Base-by-base conservation (phyloP, 2,329 filamentous ascomycete genomes). In the Emergomyces orientalis region DNA sequence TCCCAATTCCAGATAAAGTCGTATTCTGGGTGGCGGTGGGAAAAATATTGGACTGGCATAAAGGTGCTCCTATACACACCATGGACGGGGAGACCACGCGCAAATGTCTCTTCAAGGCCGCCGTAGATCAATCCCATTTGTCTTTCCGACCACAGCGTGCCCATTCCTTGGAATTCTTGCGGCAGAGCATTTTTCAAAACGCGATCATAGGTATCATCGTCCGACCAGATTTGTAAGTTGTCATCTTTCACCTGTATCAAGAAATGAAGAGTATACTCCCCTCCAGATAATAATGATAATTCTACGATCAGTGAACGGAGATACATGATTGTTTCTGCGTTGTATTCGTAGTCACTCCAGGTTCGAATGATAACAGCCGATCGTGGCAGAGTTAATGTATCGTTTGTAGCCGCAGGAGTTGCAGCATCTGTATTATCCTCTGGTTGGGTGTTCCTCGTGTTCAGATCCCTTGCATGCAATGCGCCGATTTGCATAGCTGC, bases 1-100 rank as follows among this genome's bases (percentile, higher is more conserved):
- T 96, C 91, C 90, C 91, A 95, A 68, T 96, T 90, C 91, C 91
- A 96, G 75, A 91, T 91, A 76, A 86, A 90, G 57, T 95, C 90
- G 71, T 92, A 96, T 73, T 96, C 91, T 0, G 90, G 89, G 74
- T 96, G 91, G 69, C 86, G 84, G 71, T 92, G 86, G 6, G 92
- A 90, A 73, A 97, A 97, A 75, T 93, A 89, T 71, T 97, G 92
- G 79, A 97, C 87, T 0, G 92, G 91, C 90, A 97, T 96, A 70
- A 91, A 91, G 11, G 94, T 85, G 62, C 90, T 92, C 60, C 94
- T 88, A 77, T 97, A 97, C 9, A 95, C 91, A 22, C 92, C 92
- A 73, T 97, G 92, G 0, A 96, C 86, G 1, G 90, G 89, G 62
- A 95, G 81, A 59, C 88, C 84, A 63, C 82, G 81, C 67, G 82